Conservation (phyloP, 805 yeast genomes). For the Candida nemodendra region DNA sequence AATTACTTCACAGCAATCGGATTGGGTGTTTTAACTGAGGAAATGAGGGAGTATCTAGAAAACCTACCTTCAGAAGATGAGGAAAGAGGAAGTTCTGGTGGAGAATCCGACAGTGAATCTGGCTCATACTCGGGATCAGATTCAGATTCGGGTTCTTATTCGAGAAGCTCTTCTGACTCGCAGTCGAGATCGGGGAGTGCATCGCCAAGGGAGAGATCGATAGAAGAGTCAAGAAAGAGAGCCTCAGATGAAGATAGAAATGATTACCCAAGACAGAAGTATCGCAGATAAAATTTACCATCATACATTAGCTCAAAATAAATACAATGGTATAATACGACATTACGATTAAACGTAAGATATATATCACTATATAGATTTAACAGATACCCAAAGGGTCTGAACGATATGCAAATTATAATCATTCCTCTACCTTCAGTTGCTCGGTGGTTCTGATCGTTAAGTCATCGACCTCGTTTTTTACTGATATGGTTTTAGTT, state of each 20-base stretch:
- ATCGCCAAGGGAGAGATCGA: not conserved
- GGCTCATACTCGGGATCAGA: constrained; percentile 8
- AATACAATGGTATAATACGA: no score
- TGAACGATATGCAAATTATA: no score
- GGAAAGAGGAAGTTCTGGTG: constrained; percentile 13
- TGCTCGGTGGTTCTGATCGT: constrained; percentile 9
- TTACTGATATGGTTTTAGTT: not conserved
- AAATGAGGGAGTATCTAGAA: constrained; percentile 55
- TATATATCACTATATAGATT: no score
- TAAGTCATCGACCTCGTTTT: constrained; percentile 5
- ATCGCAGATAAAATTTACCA: no score
- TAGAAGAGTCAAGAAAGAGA: no score
- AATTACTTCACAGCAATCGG: constrained; percentile 94
- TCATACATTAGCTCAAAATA: constrained; percentile 15
- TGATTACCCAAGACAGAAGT: no score
- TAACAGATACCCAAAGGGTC: no score
- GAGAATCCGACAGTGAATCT: constrained; percentile 6
- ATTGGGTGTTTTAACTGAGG: constrained; percentile 77
- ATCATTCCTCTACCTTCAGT: constrained; percentile 7
- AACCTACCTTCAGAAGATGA: constrained; percentile 24
- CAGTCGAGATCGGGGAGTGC: constrained; percentile 18
- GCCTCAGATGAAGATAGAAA: no score
- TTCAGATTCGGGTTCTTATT: constrained; percentile 14
- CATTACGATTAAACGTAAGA: no score
- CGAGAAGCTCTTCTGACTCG: constrained; percentile 18